These are phyloP conservation scores for Penstemon newberryi DNA, from an alignment of 257 asterid genomes.

Conservation along the genomic window DNA sequence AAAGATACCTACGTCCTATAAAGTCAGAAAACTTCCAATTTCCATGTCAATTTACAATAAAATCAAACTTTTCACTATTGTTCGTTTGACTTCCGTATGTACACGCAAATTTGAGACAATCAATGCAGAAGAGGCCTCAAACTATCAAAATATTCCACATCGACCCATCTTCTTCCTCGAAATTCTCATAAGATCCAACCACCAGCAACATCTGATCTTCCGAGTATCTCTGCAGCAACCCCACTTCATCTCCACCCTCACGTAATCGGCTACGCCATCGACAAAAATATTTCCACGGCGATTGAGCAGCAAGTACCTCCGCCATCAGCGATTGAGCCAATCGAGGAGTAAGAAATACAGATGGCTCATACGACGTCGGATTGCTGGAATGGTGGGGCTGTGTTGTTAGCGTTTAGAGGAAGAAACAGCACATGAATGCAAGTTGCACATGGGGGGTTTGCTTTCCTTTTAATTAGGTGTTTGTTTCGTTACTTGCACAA, in stretches of 20 bases:
- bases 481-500: slow-evolving; percentile 15
- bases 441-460: slow-evolving; percentile 34
- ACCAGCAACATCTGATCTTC: slow-evolving; percentile 43
- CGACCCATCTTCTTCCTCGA: slow-evolving; percentile 30
- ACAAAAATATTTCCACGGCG: slow-evolving; percentile 32
- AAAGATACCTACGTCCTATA: too few relatives aligned
- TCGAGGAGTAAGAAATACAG: neutral
- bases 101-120: neutral
- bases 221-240: slow-evolving; percentile 28
- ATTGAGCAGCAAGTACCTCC: too few relatives aligned
- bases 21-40: too few relatives aligned
- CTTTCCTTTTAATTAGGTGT: neutral
- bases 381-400: too few relatives aligned
- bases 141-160: slow-evolving; percentile 45
- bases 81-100: neutral
- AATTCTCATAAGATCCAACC: slow-evolving; percentile 31
- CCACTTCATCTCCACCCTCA: slow-evolving; percentile 26
- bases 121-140: slow-evolving; percentile 44
- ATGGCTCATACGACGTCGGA: neutral
- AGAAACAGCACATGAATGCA: neutral
- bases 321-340: too few relatives aligned
- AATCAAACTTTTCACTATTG: slow-evolving; percentile 10
- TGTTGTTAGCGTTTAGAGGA: too few relatives aligned
- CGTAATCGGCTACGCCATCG: neutral
- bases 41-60: too few relatives aligned